Conservation (phyloP, 2,329 filamentous ascomycete species). For the Neofusicoccum cordaticola region DNA sequence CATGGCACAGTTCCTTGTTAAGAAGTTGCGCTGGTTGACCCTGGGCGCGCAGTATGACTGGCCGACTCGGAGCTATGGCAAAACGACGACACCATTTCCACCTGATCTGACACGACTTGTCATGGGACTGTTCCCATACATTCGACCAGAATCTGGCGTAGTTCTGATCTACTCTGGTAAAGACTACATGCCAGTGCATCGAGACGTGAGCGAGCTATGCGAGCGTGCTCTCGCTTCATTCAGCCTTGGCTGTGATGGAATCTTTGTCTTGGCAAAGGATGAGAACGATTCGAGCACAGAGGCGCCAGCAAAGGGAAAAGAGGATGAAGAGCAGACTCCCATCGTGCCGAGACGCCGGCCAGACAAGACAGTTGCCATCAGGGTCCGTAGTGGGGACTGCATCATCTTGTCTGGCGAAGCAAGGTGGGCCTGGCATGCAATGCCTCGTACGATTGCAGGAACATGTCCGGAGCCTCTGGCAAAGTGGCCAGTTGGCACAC, state of each 20-base stretch:
- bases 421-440: slow-evolving; percentile 91
- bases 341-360: background rate
- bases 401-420: slow-evolving; percentile 82
- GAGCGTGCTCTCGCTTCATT: slow-evolving; percentile 79
- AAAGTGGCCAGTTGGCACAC: slow-evolving; percentile 63
- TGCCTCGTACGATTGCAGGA: slow-evolving; percentile 76
- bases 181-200: slow-evolving; percentile 87
- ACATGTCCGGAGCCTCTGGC: slow-evolving; percentile 75
- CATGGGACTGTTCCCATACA: slow-evolving; percentile 68
- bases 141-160: slow-evolving; percentile 82
- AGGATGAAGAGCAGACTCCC: slow-evolving; percentile 23
- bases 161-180: slow-evolving; percentile 89
- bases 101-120: slow-evolving; percentile 68
- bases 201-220: slow-evolving; percentile 85
- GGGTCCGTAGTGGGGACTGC: slow-evolving; percentile 79
- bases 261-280: slow-evolving; percentile 77
- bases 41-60: slow-evolving; percentile 95
- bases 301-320: slow-evolving; percentile 39
- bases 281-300: background rate
- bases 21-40: slow-evolving; percentile 88
- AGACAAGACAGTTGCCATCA: slow-evolving; percentile 50
- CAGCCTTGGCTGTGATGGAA: slow-evolving; percentile 82
- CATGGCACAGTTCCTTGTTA: slow-evolving; percentile 64
- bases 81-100: slow-evolving; percentile 70
- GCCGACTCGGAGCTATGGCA: slow-evolving; percentile 80